Evolutionary conservation across 108 stramenopile species (phyloP), one percentile per base, ranked within the genome.

Genomic region (Pseudonitzschia multistriata): DNA sequence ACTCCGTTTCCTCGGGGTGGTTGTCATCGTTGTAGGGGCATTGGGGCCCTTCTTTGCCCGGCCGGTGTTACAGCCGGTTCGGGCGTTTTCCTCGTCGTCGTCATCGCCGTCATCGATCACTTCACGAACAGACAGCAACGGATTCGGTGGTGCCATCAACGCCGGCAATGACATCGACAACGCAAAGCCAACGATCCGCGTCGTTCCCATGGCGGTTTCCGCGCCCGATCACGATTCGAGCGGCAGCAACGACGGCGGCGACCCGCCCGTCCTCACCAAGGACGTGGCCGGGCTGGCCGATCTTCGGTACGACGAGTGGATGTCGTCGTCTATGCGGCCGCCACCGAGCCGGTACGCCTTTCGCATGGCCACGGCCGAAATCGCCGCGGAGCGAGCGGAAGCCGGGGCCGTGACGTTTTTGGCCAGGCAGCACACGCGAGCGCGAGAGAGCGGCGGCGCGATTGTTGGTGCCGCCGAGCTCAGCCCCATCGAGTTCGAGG

Each of bases 251-350:
- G 22, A 24, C 57, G 31, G 29, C 33, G 0, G n/a, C 31, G 13
- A 34, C 34, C n/a, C 11, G n/a, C 31, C 57, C 14, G 34, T 59
- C 33, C 34, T 52, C 15, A 52, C 50, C 19, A 29, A 72, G 7
- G 81, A 87, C 42, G 68, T 84, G 27, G 13, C 71, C 25, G 76
- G 74, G 19, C 70, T 87, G 30, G 83, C 86, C 24, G 81, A 87
- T 73, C 54, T 87, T 13, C 60, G 86, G 36, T 87, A 80, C 59
- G 39, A 77, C 33, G 83, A 87, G 70, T 87, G 83, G 83, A 72
- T 77, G 24, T 13, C 42, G 42, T 45, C 42, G 42, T 13, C 13
- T 13, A 39, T 48, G 22, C 31, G 24, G 19, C 13, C 3, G 13
- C 68, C 30, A 40, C 78, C 78, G 0, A 67, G 52, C 14, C 56